These are phyloP conservation scores for Kalanchoe fedtschenkoi DNA, from an alignment of 164 flowering plant genomes.

Conservation along the genomic window DNA sequence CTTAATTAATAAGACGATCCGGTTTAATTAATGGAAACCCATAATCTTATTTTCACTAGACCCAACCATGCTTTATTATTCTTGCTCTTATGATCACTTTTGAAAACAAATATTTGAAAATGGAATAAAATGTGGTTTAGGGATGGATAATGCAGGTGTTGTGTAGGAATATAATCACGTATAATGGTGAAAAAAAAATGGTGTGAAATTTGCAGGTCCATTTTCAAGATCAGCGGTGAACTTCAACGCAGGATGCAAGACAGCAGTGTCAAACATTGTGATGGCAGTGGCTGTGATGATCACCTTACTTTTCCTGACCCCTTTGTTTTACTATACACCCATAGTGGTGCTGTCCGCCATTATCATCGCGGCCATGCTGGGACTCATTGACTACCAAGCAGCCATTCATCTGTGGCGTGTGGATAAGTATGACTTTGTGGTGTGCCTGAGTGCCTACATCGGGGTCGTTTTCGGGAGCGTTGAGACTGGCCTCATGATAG, in stretches of 20 bases:
- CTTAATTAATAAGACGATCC: too few relatives aligned
- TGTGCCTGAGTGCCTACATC: conserved; percentile 51
- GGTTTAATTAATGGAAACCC: too few relatives aligned
- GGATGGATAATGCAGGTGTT: too few relatives aligned
- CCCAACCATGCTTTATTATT: too few relatives aligned
- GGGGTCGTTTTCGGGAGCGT: conserved; percentile 60
- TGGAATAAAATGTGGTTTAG: too few relatives aligned
- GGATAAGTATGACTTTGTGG: conserved; percentile 58
- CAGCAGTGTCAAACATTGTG: conserved; percentile 59
- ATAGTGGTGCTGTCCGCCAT: conserved; percentile 56
- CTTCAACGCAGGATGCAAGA: conserved; percentile 72
- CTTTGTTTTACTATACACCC: conserved; percentile 64
- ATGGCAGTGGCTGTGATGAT: conserved; percentile 66
- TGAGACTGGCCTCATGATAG: conserved; percentile 47
- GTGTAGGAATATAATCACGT: not conserved
- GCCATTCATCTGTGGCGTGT: conserved; percentile 56
- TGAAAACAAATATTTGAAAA: too few relatives aligned
- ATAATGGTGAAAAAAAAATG: not conserved
- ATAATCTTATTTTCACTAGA: too few relatives aligned
- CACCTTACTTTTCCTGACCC: conserved; percentile 47
- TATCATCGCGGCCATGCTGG: conserved; percentile 63
- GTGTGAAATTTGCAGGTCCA: conserved; percentile 33
- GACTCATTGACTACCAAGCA: conserved; percentile 60
- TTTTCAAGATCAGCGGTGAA: conserved; percentile 71
- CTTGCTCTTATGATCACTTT: too few relatives aligned